phyloP scores from a whole-genome alignment of 2,329 filamentous ascomycete species.

The Botrytis squamosa region DNA sequence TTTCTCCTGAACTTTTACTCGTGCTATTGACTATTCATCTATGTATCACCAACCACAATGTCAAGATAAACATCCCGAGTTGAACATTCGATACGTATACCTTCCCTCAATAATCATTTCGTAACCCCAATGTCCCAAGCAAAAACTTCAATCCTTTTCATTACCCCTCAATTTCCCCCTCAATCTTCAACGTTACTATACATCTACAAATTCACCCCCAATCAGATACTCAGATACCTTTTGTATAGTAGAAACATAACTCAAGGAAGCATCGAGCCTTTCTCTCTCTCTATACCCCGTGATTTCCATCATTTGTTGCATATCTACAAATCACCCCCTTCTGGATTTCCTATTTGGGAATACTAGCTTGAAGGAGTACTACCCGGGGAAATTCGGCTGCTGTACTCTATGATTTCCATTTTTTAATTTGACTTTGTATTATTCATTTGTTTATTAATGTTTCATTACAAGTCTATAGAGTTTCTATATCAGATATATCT shows the following conservation, averaged over 20 bases:
- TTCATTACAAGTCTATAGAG: neutral
- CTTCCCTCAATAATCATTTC: neutral
- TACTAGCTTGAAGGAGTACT: neutral
- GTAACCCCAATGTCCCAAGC: neutral
- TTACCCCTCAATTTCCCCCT: neutral
- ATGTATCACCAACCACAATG: neutral
- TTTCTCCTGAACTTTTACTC: neutral
- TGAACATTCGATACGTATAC: neutral
- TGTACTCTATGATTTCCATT: neutral
- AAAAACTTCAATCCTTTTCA: neutral
- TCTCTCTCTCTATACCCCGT: neutral
- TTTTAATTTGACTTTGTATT: neutral
- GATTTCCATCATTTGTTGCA: neutral
- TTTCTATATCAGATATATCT: neutral
- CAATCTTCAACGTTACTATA: neutral
- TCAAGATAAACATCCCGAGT: neutral
- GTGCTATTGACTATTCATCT: neutral
- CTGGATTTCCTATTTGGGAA: neutral
- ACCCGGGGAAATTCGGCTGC: neutral
- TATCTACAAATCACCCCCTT: neutral
- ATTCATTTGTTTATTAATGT: neutral
- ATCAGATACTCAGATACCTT: neutral
- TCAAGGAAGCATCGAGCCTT: neutral
- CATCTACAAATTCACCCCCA: neutral
- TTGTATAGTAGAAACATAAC: neutral